Evolutionary conservation across 345 rosid species (phyloP).

Genomic region (Gossypium rotundifolium): DNA sequence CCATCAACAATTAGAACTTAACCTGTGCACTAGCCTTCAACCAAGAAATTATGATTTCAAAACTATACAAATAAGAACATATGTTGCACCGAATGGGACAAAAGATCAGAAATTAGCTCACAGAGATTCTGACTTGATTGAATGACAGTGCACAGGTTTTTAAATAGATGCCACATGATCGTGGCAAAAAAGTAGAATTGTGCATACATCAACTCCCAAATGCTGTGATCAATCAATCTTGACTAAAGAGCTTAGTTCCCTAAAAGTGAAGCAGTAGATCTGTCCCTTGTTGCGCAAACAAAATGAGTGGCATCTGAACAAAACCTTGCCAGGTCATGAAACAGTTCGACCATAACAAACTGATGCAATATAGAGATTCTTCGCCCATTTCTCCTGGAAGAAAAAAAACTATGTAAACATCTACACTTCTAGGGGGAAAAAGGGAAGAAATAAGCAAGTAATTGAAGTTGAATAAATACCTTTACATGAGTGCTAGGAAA

Average conservation of each 20-base stretch:
- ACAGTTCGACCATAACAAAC: constrained; percentile 97
- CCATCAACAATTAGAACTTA: constrained; percentile 11
- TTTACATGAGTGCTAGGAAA: constrained; percentile 96
- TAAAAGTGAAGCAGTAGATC: constrained; percentile 21
- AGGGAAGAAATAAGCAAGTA: not conserved
- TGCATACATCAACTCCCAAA: constrained; percentile 39
- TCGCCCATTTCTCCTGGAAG: constrained; percentile 90
- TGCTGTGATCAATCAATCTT: constrained; percentile 27
- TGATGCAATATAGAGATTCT: constrained; percentile 86
- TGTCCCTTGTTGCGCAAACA: constrained; percentile 21
- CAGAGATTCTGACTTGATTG: constrained; percentile 32
- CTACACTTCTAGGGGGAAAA: not conserved
- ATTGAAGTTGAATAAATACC: constrained; percentile 34
- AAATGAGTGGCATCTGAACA: constrained; percentile 24
- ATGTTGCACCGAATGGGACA: constrained; percentile 13
- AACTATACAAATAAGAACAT: constrained; percentile 31
- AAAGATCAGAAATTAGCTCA: constrained; percentile 15
- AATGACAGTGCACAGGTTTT: constrained; percentile 36
- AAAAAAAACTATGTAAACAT: constrained; percentile 5
- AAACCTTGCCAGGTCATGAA: constrained; percentile 52
- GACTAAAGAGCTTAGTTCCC: constrained; percentile 27
- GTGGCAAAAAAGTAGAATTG: constrained; percentile 27
- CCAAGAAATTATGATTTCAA: constrained; percentile 23
- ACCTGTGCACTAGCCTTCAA: constrained; percentile 39
- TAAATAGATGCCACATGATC: constrained; percentile 33